Evolutionary conservation across 1,284 basidiomycete genomes (phyloP), one percentile per base, ranked within the genome.

Genomic region (Mycena sp.): DNA sequence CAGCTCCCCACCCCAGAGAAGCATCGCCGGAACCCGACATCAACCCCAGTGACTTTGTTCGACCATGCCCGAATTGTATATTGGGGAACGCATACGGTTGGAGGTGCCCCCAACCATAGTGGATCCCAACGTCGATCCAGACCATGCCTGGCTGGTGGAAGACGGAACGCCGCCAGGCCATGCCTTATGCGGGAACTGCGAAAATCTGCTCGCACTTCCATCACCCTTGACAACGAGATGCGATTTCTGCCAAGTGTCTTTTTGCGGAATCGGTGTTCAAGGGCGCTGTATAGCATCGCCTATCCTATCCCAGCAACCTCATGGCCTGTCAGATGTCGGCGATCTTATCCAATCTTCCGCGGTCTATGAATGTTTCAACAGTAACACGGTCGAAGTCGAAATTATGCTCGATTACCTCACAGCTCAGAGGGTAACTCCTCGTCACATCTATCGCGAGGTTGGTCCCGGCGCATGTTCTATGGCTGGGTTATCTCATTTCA

Each of bases 141-240:
- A 88, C 19, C 81, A 83, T 69, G 91, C 89, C 3, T 92, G 90
- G 89, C 85, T 81, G 61, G 73, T 89, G 23, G 90, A 92, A 40
- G 86, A 91, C 48, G 91, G 91, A 41, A 69, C 82, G 4, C 92
- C 91, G 11, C 88, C 89, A 1, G 92, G 91, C 17, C 91, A 93
- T 67, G 85, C 78, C 9, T 85, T 86, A 69, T 93, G 91, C 67
- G 91, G 90, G 44, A 90, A 92, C 70, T 93, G 91, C 89, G 92
- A 93, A 76, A 90, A 85, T 70, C 73, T 92, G 6, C 81, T 92
- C 26, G 89, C 90, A 25, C 75, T 88, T 1, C 79, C 77, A 29
- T 91, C 91, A 14, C 92, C 91, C 16, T 78, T 85, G 32, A 90
- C 91, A 14, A 85, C 89, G n/a, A 89, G 85, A 74, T 93, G 91